Evolutionary conservation across 148 eudicot species (phyloP).

Genomic region (Cornus florida): DNA sequence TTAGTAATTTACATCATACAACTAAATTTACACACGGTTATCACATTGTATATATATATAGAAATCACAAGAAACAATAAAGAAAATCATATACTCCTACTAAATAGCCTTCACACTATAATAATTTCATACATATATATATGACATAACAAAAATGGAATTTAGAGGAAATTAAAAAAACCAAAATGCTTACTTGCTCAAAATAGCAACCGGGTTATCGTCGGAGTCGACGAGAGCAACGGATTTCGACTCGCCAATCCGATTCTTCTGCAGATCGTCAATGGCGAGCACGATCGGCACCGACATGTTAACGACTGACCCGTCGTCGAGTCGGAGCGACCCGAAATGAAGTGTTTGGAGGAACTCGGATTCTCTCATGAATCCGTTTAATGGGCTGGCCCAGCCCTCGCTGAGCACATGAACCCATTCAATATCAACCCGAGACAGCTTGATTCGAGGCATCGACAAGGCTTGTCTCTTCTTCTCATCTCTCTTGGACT

Average conservation of each 20-base stretch:
- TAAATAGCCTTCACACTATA: neutral
- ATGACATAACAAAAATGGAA: neutral
- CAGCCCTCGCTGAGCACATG: conserved; percentile 95
- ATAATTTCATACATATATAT: neutral
- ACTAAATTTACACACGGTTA: too few relatives aligned
- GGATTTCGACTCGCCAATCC: conserved; percentile 41
- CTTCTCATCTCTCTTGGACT: conserved; percentile 28
- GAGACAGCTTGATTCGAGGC: conserved; percentile 50
- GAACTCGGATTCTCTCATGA: conserved; percentile 95
- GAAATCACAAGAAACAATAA: neutral
- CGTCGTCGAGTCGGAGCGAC: conserved; percentile 66
- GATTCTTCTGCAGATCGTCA: conserved; percentile 54
- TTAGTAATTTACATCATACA: neutral
- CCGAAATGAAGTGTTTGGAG: conserved; percentile 99
- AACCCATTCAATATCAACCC: conserved; percentile 79
- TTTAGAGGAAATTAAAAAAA: neutral
- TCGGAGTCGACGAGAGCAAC: conserved; percentile 63
- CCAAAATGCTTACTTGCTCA: conserved; percentile 50
- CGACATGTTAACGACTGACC: conserved; percentile 82
- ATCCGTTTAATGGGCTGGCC: conserved; percentile 89
- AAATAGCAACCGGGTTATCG: conserved; percentile 59
- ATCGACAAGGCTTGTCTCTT: conserved; percentile 30
- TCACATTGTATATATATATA: neutral
- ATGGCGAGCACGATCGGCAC: conserved; percentile 89
- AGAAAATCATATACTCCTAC: neutral